Base-by-base conservation (phyloP, 2,329 filamentous ascomycete species). In the Grosmannia serpens region DNA sequence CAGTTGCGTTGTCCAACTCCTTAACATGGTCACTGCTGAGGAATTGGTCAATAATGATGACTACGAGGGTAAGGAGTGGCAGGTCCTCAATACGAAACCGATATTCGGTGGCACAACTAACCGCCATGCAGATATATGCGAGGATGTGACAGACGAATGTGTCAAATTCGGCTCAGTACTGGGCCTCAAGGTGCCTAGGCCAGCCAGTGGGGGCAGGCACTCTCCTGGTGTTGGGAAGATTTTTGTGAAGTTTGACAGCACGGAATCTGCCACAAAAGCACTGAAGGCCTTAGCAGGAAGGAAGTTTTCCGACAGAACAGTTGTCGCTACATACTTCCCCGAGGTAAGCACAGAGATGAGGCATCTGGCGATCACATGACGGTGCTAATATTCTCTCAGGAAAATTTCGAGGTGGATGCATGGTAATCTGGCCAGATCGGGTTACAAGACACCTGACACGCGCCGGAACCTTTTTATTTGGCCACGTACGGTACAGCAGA, bases 21-120 rank as follows among this genome's bases (percentile, higher is more conserved):
- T 99, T 68, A 99, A 99, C 76, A 99, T 99, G 94, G 92, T 99
- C 41, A 99, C 94, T 0, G 81, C 91, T 0, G 94, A 99, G 66
- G 94, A 99, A 73, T 77, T 99, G 27, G 84, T 96, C 73, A 91
- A 97, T 69, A 86, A 85, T 56, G 91, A 97, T 41, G 94, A 99
- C 68, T 97, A 96, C 68, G 89, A 96, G 74, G 92, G 92, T 91
- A 79, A 68, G 77, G 3, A 29, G 5, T 9, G 15, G 22, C 26
- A 8, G 5, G 26, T 20, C 11, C 47, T 7, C 2, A 17, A 29
- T n/a, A 20, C 26, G 7, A 29, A 27, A 29, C 10, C 4, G 6
- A 8, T 11, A 1, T 9, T 20, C 9, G 15, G 20, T 44, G 20
- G 11, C 13, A 7, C 33, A 57, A 58, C 75, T 80, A 71, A 79